Base-by-base conservation (phyloP, 192 early-diverging fungal species). In the Coemansia sp. region DNA sequence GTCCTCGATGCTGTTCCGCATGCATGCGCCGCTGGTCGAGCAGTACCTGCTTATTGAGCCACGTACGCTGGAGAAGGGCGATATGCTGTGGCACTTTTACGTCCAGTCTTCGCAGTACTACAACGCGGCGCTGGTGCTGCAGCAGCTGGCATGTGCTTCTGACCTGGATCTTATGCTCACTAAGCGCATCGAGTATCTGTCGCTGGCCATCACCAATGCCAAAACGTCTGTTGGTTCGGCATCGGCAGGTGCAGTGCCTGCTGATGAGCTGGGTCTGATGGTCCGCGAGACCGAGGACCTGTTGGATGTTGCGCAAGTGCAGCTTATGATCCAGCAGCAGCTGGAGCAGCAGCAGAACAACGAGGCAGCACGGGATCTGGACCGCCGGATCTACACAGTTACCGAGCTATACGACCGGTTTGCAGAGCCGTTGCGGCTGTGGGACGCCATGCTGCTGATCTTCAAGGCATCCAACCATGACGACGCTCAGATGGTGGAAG, bases 1-100 rank as follows among this genome's bases (percentile, higher is more conserved):
- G 23, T 50, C 61, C 5, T 53, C 82, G 15, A 54, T 80, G 49
- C 57, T 88, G 18, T 78, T 86, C 31, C 69, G 82, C 39, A 77
- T 81, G 42, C 54, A 57, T 0, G 63, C 61, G 10, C 62, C 73
- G 6, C 65, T 65, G 30, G 76, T 84, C 40, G 81, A 79, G 52
- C 56, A 73, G 50, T 70, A 78, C n/a, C 50, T 82, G 44, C 60
- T 61, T 35, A 55, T 82, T 10, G 78, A 82, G 64, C 79, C 77
- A 42, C 75, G 68, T 31, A 81, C 81, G 0, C 30, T 78, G 18
- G 68, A 69, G 30, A 79, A 79, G 42, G 59, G 66, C 30, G 84
- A 88, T 49, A 74, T 86, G 59, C 73, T 91, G 21, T 89, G 86
- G 82, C 68, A 80, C 20, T 88, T 72, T 61, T 90, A 88, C 53